Evolutionary conservation across 129 eudicot genomes (phyloP).

Genomic region (Flaveria robusta): DNA sequence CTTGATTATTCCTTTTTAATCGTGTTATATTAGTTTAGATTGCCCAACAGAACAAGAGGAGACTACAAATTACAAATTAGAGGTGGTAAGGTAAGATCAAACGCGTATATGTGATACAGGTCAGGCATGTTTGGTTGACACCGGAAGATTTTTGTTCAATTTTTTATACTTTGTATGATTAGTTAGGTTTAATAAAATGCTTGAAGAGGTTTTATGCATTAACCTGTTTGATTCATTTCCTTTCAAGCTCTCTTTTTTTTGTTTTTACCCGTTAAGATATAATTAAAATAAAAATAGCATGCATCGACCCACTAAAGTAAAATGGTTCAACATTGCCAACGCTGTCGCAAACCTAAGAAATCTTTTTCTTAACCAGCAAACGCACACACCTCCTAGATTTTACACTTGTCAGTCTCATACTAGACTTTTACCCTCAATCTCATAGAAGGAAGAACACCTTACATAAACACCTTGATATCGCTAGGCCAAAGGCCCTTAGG

Average conservation of each 20-base stretch:
- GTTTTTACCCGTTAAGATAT: neutral
- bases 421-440: neutral
- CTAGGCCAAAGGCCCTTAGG: neutral
- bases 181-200: neutral
- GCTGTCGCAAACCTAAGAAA: neutral
- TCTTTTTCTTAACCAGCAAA: neutral
- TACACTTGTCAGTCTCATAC: too few relatives aligned
- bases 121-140: neutral
- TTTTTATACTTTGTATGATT: neutral
- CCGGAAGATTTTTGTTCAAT: neutral
- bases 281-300: neutral
- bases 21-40: neutral
- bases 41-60: neutral
- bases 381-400: neutral
- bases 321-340: neutral
- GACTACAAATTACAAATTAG: neutral
- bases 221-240: neutral
- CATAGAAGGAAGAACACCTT: neutral
- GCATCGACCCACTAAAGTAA: neutral
- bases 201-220: neutral
- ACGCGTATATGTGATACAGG: neutral
- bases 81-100: neutral
- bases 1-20: constrained; percentile 9
- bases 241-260: neutral
- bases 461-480: neutral